These are phyloP conservation scores for Bullera alba DNA, from an alignment of 768 basidiomycete genomes.

Conservation along the genomic window DNA sequence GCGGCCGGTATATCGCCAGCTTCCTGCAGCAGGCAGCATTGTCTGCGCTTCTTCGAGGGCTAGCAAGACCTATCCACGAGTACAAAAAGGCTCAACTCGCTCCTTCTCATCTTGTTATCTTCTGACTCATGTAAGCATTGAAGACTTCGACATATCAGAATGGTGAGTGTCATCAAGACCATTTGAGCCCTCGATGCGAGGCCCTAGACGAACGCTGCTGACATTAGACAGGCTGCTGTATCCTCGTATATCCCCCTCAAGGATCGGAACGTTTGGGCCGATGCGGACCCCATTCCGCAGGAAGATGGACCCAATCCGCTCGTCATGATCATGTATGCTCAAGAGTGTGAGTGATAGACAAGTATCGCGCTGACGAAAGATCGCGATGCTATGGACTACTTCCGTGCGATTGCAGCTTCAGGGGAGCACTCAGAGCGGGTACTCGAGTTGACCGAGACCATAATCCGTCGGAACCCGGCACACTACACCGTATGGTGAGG, in stretches of 20 bases:
- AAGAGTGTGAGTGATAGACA: constrained; percentile 61
- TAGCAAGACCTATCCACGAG: too few relatives aligned
- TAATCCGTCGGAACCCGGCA: constrained; percentile 87
- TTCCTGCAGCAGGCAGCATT: too few relatives aligned
- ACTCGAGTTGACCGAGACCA: constrained; percentile 75
- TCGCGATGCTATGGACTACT: constrained; percentile 86
- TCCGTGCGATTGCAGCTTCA: constrained; percentile 70
- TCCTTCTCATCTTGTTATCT: too few relatives aligned
- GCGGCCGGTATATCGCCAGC: too few relatives aligned
- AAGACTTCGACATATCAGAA: too few relatives aligned
- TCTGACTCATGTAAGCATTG: too few relatives aligned
- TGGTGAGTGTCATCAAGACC: too few relatives aligned
- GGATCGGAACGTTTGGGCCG: constrained; percentile 67
- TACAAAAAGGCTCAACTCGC: too few relatives aligned
- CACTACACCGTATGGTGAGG: constrained; percentile 94
- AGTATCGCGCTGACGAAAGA: constrained; percentile 51
- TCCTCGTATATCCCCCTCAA: constrained; percentile 53
- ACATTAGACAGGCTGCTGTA: too few relatives aligned
- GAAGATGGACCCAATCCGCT: constrained; percentile 70
- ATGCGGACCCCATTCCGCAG: constrained; percentile 71
- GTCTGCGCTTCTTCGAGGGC: too few relatives aligned
- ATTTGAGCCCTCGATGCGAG: too few relatives aligned
- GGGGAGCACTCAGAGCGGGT: constrained; percentile 75
- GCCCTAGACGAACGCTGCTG: too few relatives aligned
- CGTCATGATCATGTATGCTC: constrained; percentile 84